Base-by-base conservation (phyloP, 2,329 filamentous ascomycete genomes). In the Fusarium dlaminii region DNA sequence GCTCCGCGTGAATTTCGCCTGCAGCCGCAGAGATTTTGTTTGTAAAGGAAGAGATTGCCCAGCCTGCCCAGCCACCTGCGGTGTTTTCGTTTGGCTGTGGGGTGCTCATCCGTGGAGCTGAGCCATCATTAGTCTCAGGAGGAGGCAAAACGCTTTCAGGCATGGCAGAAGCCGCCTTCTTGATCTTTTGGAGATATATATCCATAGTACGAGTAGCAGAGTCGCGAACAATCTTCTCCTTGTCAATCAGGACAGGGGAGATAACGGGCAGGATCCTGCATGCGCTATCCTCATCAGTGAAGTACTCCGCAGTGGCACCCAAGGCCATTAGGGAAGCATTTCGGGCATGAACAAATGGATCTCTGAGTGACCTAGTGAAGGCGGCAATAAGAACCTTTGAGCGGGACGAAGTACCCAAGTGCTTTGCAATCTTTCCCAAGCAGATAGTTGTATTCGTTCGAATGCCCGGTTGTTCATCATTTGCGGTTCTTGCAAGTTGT, bases 361-460 rank as follows among this genome's bases (percentile, higher is more conserved):
- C 96, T 56, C 95, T 89, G 8, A 98, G 87, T 1, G 96, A 94
- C 32, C 96, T 90, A 6, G 93, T 92, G 79, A 99, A 99, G 0
- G 96, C 96, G 13, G 96, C 96, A 59, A 95, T 93, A 32, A 99
- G 89, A 1, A 99, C 96, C 82, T 98, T 99, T 54, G 93, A 89
- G 71, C 96, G 89, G 8, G 93, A 94, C 74, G 93, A 87, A 4
- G 89, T 86, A 4, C 94, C 94, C 2, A 99, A 86, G 77, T 97
- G 93, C 77, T 94, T 95, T 20, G 96, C 95, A 76, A 99, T 98
- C 80, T 98, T 98, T 29, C 96, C 96, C 2, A 99, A 85, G 80
- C 96, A 98, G 63, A 99, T 99, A 4, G 96, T 99, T 0, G 96
- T 99, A 81, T 99, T 99, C 14, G 96, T 99, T 70, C 96, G 90